Base-by-base conservation (phyloP, 495 filamentous ascomycete species). In the Hypoxylon perforatum region DNA sequence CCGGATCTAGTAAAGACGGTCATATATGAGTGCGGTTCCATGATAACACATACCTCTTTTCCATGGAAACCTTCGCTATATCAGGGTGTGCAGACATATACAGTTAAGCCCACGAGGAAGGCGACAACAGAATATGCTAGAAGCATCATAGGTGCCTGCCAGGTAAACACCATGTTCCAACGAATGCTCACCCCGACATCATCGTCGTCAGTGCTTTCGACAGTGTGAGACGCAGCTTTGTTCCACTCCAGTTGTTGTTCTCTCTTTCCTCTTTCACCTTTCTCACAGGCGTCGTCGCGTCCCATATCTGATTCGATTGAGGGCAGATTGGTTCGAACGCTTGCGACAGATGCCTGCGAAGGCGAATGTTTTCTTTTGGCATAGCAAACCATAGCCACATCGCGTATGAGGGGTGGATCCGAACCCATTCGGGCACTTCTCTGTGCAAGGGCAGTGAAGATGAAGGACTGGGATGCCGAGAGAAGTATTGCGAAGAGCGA, bases 101-200 rank as follows among this genome's bases (percentile, higher is more conserved):
- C 42, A 4, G 73, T 75, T 22, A 75, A 46, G 18, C 75, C 75
- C 4, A 63, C 51, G 23, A 76, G 49, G 35, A 69, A 76, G 0
- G 61, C 54, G 14, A 57, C 30, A 19, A 73, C 58, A 0, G 73
- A 73, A 46, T 76, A 76, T 1, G 70, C 67, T 21, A 73, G 61
- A 28, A 76, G 68, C 74, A 76, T 76, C 1, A 62, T 54, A 10
- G 70, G 67, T 8, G 68, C 68, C 47, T 76, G 74, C 74, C 74
- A 76, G 0, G 70, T 70, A 47, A 76, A 76, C 2, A 75, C 65
- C 74, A 76, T 66, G 42, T 66, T 66, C 63, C 63, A 66, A 0
- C 63, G 63, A 17, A 66, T 56, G 23, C 14, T 0, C 14, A 57
- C 50, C 52, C 45, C 38, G 23, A 55, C 7, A 10, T 54, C 51